Evolutionary conservation across 2,329 filamentous ascomycete genomes (phyloP), one percentile per base, ranked within the genome.

Genomic region (Pseudofabraea citricarpa): DNA sequence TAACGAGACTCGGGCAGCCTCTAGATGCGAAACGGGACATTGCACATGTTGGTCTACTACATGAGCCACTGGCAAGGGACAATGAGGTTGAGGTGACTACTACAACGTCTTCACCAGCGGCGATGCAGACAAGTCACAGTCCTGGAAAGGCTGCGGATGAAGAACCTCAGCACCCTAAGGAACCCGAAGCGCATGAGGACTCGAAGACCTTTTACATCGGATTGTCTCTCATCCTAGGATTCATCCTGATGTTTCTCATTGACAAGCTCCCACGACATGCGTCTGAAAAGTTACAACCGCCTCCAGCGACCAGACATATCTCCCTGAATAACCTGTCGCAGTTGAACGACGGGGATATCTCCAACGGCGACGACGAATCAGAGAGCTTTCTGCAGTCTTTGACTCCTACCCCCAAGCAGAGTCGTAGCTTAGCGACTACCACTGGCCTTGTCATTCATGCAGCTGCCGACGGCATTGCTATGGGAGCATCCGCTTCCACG

Each of bases 391-490:
- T 83, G 20, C 75, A 74, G 37, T 80, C 71, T 23, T 70, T 80
- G 56, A 69, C 74, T 12, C 77, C 75, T 12, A 74, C 70, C 8
- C 78, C 74, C 8, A 77, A 74, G 53, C 74, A 77, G 45, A 76
- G 76, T 8, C 75, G 80, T 44, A 80, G 78, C 44, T 71, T 90
- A 43, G 85, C 87, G n/a, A 90, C 91, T 2, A 98, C 93, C 1
- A 85, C 87, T 1, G 93, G 93, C 0, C 73, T 98, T n/a, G 87
- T 97, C 5, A 97, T 98, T 45, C 93, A 98, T 63, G 89, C 93
- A 0, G 87, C 87, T 2, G 91, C 93, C 2, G 93, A 98, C 59
- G 93, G 93, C 13, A 95, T 98, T 49, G 93, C 93, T 2, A 83
- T 98, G 67, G 93, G 93, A 18, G 93, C 93, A 19, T 95, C 90